These are phyloP conservation scores for Wallacemonas sp. DNA, from an alignment of 208 protist species.

Conservation along the genomic window DNA sequence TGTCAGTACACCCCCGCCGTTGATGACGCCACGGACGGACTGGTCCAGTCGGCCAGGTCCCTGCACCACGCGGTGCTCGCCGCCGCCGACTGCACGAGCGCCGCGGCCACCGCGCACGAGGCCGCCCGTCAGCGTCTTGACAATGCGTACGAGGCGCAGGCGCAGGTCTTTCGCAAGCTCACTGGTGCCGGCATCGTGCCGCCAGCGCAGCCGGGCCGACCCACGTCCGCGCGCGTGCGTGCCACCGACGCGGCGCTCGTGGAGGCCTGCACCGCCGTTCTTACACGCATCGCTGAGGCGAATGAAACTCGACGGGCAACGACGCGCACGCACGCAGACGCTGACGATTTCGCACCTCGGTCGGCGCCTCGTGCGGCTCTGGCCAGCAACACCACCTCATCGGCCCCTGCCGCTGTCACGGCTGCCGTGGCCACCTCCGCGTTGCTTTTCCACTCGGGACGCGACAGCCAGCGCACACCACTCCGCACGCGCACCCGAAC, in stretches of 20 bases:
- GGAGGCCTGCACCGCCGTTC: constrained; percentile 13
- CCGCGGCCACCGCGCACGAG: constrained; percentile 6
- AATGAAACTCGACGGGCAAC: background rate
- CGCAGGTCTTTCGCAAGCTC: constrained; percentile 28
- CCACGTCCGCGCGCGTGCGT: background rate
- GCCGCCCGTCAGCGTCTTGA: constrained; percentile 11
- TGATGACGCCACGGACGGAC: constrained; percentile 16
- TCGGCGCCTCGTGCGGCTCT: background rate
- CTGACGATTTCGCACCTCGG: background rate
- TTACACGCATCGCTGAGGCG: background rate
- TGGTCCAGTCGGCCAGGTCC: constrained; percentile 18
- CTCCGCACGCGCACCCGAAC: background rate
- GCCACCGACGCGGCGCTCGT: background rate
- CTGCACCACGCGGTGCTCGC: constrained; percentile 28
- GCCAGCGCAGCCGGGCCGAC: background rate
- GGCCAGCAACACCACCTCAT: no score
- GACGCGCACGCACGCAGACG: background rate
- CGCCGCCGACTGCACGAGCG: constrained; percentile 20
- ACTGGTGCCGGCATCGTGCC: background rate
- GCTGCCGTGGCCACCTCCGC: background rate
- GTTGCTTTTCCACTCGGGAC: background rate
- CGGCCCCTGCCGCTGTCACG: no score
- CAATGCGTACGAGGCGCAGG: constrained; percentile 20
- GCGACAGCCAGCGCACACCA: constrained; percentile 8
- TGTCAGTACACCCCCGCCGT: background rate